Percentiles rank a stretch among this genome's conserved stretches.
phyloP scores from a whole-genome alignment of 1,139 yeast genomes.

The Taphrina sp. region DNA sequence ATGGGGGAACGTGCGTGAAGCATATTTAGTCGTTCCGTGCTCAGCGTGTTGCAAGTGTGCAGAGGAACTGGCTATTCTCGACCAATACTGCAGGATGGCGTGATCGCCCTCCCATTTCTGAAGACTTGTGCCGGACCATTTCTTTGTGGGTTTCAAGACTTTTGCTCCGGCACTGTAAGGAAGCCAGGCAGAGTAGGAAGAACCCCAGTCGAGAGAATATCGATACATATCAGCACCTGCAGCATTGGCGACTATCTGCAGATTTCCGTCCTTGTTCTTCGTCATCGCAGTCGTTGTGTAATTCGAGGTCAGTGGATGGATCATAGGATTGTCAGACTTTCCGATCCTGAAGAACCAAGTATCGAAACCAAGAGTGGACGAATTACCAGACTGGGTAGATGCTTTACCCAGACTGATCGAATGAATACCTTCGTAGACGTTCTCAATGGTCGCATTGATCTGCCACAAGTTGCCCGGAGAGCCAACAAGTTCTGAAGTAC shows the following conservation, averaged over 20 bases:
- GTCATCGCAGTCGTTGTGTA: slow-evolving; percentile 21
- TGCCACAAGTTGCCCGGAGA: slow-evolving; percentile 27
- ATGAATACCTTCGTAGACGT: slow-evolving; percentile 32
- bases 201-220: slow-evolving; percentile 32
- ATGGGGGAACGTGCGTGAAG: slow-evolving; percentile 32
- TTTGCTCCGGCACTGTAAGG: slow-evolving; percentile 27
- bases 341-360: slow-evolving; percentile 32
- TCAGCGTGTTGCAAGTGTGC: slow-evolving; percentile 33
- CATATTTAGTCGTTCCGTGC: background rate
- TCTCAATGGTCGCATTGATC: slow-evolving; percentile 28
- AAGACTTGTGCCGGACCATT: slow-evolving; percentile 27
- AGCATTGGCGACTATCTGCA: slow-evolving; percentile 31
- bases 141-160: background rate
- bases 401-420: slow-evolving; percentile 24
- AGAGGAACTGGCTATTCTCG: slow-evolving; percentile 28
- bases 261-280: slow-evolving; percentile 9
- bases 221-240: slow-evolving; percentile 34
- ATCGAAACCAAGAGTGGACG: slow-evolving; percentile 21
- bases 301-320: slow-evolving; percentile 28
- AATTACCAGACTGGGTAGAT: slow-evolving; percentile 7
- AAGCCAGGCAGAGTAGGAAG: slow-evolving; percentile 30
- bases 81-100: slow-evolving; percentile 34
- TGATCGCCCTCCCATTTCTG: slow-evolving; percentile 33
- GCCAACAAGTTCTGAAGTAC: slow-evolving; percentile 10
- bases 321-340: slow-evolving; percentile 32